phyloP scores from a whole-genome alignment of 257 asterid genomes.

The Nicotiana sylvestris region DNA sequence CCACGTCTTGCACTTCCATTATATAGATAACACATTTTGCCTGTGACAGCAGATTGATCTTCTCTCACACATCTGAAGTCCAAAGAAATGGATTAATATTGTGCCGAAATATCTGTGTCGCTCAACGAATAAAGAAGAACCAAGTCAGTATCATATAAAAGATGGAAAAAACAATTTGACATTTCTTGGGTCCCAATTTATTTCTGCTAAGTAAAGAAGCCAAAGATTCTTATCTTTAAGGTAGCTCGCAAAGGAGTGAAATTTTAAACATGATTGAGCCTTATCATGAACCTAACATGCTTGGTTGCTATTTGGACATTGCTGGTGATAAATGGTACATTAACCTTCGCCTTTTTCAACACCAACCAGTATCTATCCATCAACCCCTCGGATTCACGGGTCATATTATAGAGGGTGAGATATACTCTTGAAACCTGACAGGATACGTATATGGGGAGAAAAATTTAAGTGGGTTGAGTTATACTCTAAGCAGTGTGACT shows the following conservation, averaged over 20 bases:
- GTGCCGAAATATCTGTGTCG: too few species aligned
- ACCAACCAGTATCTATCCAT: background rate
- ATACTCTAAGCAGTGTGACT: background rate
- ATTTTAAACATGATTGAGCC: background rate
- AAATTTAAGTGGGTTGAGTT: background rate
- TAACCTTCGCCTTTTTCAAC: background rate
- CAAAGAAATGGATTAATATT: background rate
- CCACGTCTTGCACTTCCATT: slow-evolving; percentile 98
- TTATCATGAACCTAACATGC: background rate
- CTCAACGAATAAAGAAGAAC: background rate
- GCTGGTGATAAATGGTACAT: background rate
- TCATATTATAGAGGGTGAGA: background rate
- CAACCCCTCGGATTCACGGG: background rate
- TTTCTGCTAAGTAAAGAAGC: too few species aligned
- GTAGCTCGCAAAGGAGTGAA: background rate
- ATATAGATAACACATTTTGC: slow-evolving; percentile 67
- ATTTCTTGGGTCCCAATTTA: too few species aligned
- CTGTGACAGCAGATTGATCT: slow-evolving; percentile 70
- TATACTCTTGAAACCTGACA: background rate
- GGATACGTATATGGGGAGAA: background rate
- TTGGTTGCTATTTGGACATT: background rate
- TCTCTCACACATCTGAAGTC: slow-evolving; percentile 81
- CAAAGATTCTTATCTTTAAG: background rate
- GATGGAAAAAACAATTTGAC: too few species aligned
- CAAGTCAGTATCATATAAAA: background rate